These are phyloP conservation scores for Atkinsonella texensis DNA, from an alignment of 2,329 filamentous ascomycete species.

Conservation along the genomic window DNA sequence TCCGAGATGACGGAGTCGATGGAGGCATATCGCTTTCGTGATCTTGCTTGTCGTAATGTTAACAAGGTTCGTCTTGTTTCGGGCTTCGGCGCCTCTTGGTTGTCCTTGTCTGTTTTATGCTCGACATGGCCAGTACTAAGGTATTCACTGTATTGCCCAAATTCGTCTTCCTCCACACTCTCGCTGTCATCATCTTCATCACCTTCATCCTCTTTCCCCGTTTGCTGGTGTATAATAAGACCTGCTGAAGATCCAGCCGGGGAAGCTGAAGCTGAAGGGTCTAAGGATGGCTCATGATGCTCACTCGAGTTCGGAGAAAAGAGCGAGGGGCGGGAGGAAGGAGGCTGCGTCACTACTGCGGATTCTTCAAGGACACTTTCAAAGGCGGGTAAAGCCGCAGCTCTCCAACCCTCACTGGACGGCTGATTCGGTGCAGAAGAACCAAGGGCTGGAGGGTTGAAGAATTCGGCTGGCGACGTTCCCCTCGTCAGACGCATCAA, in stretches of 20 bases:
- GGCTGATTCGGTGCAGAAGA: background rate
- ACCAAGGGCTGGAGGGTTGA: background rate
- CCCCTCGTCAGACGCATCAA: background rate
- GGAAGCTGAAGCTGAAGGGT: background rate
- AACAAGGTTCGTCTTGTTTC: background rate
- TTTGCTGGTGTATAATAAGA: background rate
- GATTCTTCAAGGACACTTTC: background rate
- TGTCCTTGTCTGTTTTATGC: background rate
- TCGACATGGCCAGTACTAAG: background rate
- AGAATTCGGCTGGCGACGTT: background rate
- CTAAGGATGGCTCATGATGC: background rate
- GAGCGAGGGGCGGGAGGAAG: background rate
- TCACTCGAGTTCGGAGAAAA: slow-evolving; percentile 1
- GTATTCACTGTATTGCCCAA: background rate
- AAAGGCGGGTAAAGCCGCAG: background rate
- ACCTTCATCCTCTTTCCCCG: background rate
- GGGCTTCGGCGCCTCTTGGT: background rate
- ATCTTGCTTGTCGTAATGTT: background rate
- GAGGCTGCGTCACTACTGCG: background rate
- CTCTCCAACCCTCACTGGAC: background rate
- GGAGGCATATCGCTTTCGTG: background rate
- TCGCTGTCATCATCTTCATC: background rate
- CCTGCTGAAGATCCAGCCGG: background rate
- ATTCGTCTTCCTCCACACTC: background rate
- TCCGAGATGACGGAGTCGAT: slow-evolving; percentile 1